Evolutionary conservation across 139 green algal species (phyloP).

Genomic region (Picochlorum costavermella): DNA sequence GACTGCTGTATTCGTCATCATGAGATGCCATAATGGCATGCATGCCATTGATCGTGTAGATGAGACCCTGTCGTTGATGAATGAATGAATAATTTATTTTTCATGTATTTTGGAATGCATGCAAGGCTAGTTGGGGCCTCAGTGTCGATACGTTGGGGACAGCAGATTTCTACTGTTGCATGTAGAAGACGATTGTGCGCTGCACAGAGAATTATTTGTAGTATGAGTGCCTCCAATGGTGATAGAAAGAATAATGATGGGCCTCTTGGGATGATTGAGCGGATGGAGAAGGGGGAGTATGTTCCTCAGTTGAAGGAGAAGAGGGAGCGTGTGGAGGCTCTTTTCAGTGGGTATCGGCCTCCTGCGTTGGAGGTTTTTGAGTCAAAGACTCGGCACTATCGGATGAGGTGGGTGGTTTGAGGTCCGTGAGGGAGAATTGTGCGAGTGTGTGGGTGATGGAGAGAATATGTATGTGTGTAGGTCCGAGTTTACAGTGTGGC

Average conservation of each 20-base stretch:
- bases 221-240: not conserved
- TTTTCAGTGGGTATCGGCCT: conserved; percentile 44
- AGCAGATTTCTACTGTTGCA: too few species aligned
- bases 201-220: not conserved
- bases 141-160: too few species aligned
- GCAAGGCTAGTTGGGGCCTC: not conserved
- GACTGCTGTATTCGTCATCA: too few species aligned
- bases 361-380: conserved; percentile 46
- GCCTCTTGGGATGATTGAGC: not conserved
- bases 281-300: conserved; percentile 33
- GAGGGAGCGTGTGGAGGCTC: conserved; percentile 18
- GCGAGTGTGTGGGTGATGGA: conserved; percentile 64
- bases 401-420: conserved; percentile 65
- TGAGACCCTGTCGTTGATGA: too few species aligned
- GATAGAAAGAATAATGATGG: not conserved
- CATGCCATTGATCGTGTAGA: too few species aligned
- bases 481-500: conserved; percentile 65
- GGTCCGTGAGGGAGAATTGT: conserved; percentile 50
- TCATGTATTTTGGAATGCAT: conserved; percentile 4
- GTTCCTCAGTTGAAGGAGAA: conserved; percentile 52
- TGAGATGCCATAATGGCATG: too few species aligned
- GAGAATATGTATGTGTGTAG: conserved; percentile 26
- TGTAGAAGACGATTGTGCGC: too few species aligned
- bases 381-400: conserved; percentile 45
- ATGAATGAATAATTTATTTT: not conserved